Conservation (phyloP, 2,329 filamentous ascomycete species). For the Venturia asperata region DNA sequence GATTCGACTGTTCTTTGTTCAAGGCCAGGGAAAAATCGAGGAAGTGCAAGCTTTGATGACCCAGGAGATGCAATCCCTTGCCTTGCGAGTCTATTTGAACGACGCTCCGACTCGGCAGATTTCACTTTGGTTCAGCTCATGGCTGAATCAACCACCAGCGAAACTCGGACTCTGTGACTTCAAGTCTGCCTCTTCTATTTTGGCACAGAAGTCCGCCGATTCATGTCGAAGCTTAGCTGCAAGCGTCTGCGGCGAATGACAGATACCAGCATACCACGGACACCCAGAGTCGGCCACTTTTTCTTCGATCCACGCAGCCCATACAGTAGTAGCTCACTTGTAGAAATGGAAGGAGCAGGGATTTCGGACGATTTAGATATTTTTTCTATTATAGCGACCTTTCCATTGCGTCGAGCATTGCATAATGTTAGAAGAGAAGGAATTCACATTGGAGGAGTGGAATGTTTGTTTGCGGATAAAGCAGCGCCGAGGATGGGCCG, state of each 20-base stretch:
- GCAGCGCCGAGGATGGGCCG: background rate
- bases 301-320: no score
- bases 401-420: no score
- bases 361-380: background rate
- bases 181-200: no score
- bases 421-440: no score
- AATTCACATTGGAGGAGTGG: background rate
- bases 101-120: background rate
- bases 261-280: no score
- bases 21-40: background rate
- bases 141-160: no score
- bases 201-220: background rate
- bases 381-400: no score
- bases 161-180: no score
- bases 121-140: no score
- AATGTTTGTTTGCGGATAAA: background rate
- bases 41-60: background rate
- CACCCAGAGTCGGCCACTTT: no score
- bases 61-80: background rate
- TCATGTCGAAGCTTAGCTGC: background rate
- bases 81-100: background rate
- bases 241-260: background rate
- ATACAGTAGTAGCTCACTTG: no score
- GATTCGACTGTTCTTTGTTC: background rate
- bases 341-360: background rate